Evolutionary conservation across 2,329 filamentous ascomycete species (phyloP), one percentile per base, ranked within the genome.

Genomic region (Aureobasidium leucospermi): DNA sequence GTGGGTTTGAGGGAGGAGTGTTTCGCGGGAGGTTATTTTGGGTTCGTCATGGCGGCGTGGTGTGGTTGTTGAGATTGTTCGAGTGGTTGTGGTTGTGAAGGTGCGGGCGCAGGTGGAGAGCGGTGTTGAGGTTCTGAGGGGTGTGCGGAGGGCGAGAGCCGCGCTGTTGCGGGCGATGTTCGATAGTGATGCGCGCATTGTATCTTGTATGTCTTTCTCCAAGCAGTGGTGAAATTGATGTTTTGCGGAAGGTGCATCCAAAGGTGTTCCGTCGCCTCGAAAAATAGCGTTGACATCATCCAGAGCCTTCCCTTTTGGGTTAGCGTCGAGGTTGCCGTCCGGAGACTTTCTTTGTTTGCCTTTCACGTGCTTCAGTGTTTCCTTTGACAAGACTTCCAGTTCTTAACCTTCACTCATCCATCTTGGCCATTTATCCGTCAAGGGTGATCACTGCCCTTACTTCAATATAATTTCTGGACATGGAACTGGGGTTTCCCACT

Each of bases 1-100:
- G 79, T 93, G 84, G 58, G 86, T 90, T 64, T 75, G 65, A 34
- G 68, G 65, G 7, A 48, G 32, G 11, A 63, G 63, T 3, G 60
- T 61, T 19, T 63, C 62, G 39, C 55, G 56, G 6, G 55, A 16
- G 4, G 38, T 46, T 11, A 32, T 31, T 38, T 34, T 52, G 10
- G 47, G 38, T 4, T 7, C 8, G 1, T 46, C 42, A 13, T 6
- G 42, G 8, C 7, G 42, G 8, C n/a, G 32, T 0, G 31, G 32
- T 8, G 34, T 39, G 13, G 32, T 48, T 31, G 55, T 48, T 32
- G 55, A 48, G 45, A 48, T 13, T 47, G 19, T 48, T 7, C 32
- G 55, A 10, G 23, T 7, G 31, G 31, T 47, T 11, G 31, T 46
- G 16, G 34, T 32, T 10, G 31, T 46, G n/a, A 45, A 3, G 6